Evolutionary conservation across 2,329 filamentous ascomycete genomes (phyloP), one percentile per base, ranked within the genome.

Genomic region (Phialophora tarda): DNA sequence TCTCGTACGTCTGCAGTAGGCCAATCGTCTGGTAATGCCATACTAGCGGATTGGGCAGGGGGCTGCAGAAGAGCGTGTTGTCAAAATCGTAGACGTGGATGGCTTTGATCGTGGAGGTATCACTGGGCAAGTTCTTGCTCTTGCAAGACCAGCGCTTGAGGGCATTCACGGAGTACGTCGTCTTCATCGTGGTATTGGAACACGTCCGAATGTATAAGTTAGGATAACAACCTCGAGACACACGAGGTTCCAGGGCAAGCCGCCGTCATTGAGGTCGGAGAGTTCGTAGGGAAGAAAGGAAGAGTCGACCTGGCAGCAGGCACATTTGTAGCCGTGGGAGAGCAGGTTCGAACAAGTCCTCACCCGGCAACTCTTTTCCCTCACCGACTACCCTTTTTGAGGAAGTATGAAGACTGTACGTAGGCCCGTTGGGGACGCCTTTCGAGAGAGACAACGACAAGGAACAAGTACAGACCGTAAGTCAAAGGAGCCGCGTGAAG

Each of bases 51-150:
- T 97, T 98, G 1, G 95, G 95, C 1, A 97, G 82, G 5, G 95
- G 95, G 14, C 91, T 96, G 73, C 89, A 88, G 82, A 99, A 99
- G 57, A 99, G 81, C 44, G 94, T 98, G 76, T 99, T 98, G 79
- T 99, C 95, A 78, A 98, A 99, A 78, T 99, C 95, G 81, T 98
- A 98, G 72, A 99, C 86, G 76, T 98, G 94, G 60, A 99, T 88
- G 8, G 88, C 81, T 76, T 87, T 92, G 78, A 98, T 89, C 63
- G 87, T 83, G 50, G 90, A 83, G 11, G 88, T 32, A 50, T 88
- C 79, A 28, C 8, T 17, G 73, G 92, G 91, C 38, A 95, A 82
- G 67, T 89, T 85, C 74, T 88, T 88, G 57, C 64, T 56, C 67
- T 89, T 82, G 72, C 93, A 88, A 48, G 92, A 96, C 93, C 93